Conservation (phyloP, 2,329 filamentous ascomycete genomes). For the Colletotrichum aenigma region DNA sequence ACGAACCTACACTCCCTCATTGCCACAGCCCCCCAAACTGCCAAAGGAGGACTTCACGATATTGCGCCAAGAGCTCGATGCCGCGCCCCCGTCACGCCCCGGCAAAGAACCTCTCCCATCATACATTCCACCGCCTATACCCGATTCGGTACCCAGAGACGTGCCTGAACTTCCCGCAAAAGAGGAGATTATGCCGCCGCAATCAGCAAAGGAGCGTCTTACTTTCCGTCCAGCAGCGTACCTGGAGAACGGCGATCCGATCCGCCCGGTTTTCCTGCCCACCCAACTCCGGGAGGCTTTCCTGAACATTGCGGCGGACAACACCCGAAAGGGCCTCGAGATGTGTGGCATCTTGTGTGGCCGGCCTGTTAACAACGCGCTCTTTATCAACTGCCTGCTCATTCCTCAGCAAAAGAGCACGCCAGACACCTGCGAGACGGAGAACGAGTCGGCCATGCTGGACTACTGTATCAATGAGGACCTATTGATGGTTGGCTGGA, state of each 20-base stretch:
- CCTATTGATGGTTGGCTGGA: slow-evolving; percentile 90
- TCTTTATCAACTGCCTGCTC: slow-evolving; percentile 87
- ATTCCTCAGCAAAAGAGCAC: slow-evolving; percentile 92
- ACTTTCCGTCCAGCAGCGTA: slow-evolving; percentile 86
- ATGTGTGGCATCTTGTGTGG: slow-evolving; percentile 96
- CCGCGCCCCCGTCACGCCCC: slow-evolving; percentile 6
- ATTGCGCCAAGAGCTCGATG: slow-evolving; percentile 8
- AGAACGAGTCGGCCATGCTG: slow-evolving; percentile 83
- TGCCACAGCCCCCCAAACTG: slow-evolving; percentile 36
- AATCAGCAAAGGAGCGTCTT: slow-evolving; percentile 61
- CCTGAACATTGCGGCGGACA: slow-evolving; percentile 72
- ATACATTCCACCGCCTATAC: neutral
- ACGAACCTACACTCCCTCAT: slow-evolving; percentile 11
- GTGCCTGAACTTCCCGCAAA: slow-evolving; percentile 41
- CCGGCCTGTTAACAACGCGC: slow-evolving; percentile 86
- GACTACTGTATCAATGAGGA: slow-evolving; percentile 88
- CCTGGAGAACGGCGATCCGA: slow-evolving; percentile 85
- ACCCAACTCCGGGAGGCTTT: slow-evolving; percentile 76
- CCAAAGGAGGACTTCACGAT: slow-evolving; percentile 28
- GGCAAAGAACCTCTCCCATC: slow-evolving; percentile 8
- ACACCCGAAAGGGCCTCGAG: slow-evolving; percentile 84
- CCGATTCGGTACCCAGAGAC: slow-evolving; percentile 14
- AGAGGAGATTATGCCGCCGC: slow-evolving; percentile 21
- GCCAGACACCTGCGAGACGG: slow-evolving; percentile 92
- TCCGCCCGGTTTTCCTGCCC: slow-evolving; percentile 89